Evolutionary conservation across 495 filamentous ascomycete species (phyloP), one percentile per base, ranked within the genome.

Genomic region (Amniculicola lignicola): DNA sequence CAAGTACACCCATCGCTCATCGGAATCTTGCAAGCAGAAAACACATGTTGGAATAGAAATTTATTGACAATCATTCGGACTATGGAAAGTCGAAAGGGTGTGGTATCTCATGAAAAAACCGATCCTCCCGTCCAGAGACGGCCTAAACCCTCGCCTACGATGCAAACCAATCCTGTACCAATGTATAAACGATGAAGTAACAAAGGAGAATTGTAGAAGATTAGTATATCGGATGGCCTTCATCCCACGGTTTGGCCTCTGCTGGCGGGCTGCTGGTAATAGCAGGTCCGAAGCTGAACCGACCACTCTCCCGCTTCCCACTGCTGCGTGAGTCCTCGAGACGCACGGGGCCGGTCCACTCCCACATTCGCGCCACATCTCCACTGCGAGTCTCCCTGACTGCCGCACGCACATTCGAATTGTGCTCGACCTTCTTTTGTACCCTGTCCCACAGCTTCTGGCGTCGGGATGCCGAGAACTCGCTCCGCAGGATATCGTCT

Each of bases 311-410:
- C 50, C 78, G 67, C 22, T 75, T 69, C 12, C 61, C 63, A 35
- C 55, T 42, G 40, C 64, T 65, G 10, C 62, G 67, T 16, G 62
- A 52, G 36, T 75, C 74, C 29, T 70, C 69, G 16, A 70, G 16
- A 4, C 58, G 44, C 7, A 78, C 72, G 7, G 82, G 77, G 0
- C 93, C 93, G 67, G 96, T 91, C 93, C 93, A 99, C 68, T 95
- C 92, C 93, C 93, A 99, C 15, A 87, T 84, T 41, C 89, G 79
- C 12, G 87, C 83, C 45, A 96, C 81, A 67, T 99, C 93, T 15
- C 93, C 93, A 58, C 79, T 87, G 42, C 83, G 77, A 36, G 84
- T 79, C 72, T 97, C 91, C 18, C 90, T 78, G 53, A 93, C 86
- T 21, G 86, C 83, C 0, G 88, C 86, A 28, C 93, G 80, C 6